Evolutionary conservation across 2,329 filamentous ascomycete species (phyloP).

Genomic region (Alternaria burnsii): DNA sequence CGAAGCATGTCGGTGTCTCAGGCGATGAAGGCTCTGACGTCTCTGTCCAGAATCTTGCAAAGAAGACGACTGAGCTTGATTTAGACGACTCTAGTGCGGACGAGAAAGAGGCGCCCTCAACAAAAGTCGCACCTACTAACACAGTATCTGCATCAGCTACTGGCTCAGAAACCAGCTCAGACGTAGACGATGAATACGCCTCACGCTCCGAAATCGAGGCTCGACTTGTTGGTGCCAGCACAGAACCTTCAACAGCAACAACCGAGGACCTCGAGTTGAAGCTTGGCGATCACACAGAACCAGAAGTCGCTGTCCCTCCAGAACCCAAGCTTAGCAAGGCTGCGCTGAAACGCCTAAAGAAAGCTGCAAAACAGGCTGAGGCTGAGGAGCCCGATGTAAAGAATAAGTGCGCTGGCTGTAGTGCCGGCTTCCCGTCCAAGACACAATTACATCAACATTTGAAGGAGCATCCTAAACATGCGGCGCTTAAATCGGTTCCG

Average conservation of each 20-base stretch:
- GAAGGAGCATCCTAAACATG: conserved; percentile 67
- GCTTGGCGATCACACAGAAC: conserved; percentile 6
- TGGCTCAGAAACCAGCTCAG: conserved; percentile 11
- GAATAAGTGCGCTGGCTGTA: conserved; percentile 80
- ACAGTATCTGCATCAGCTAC: neutral
- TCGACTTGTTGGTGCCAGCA: conserved; percentile 35
- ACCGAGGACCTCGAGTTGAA: conserved; percentile 14
- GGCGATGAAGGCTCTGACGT: conserved; percentile 52
- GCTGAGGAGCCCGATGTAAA: conserved; percentile 47
- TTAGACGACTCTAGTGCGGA: conserved; percentile 23
- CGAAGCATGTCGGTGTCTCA: conserved; percentile 10
- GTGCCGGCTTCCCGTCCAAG: conserved; percentile 77
- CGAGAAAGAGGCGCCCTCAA: conserved; percentile 19
- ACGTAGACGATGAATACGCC: conserved; percentile 49
- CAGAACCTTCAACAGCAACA: conserved; percentile 15
- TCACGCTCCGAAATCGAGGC: conserved; percentile 49
- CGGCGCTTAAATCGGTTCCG: conserved; percentile 55
- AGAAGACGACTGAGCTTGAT: conserved; percentile 24
- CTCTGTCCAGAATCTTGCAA: conserved; percentile 26
- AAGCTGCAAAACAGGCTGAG: conserved; percentile 53
- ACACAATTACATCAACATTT: conserved; percentile 79
- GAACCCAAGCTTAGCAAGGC: conserved; percentile 57
- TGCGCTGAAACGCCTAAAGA: conserved; percentile 58
- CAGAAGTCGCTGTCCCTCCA: conserved; percentile 6
- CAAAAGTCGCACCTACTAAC: neutral